Percentiles rank a stretch among this genome's conserved stretches.
These are phyloP conservation scores for Coleophoma eucalyptorum DNA, from an alignment of 2,329 filamentous ascomycete genomes.

Conservation along the genomic window DNA sequence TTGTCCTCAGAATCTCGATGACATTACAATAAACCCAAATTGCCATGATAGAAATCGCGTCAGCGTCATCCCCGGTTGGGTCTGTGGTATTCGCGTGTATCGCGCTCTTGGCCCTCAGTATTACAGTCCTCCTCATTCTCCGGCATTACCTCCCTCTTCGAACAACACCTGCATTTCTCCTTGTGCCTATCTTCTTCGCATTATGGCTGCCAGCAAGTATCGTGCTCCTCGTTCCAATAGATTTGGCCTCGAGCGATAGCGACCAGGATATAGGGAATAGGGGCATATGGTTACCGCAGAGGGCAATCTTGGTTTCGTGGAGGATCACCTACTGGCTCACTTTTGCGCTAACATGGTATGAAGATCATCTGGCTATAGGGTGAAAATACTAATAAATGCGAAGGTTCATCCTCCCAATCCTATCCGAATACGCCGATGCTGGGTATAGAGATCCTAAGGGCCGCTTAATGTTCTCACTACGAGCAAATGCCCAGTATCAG, in stretches of 20 bases:
- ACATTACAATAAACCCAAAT: neutral
- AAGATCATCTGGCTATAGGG: constrained; percentile 4
- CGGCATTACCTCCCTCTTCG: constrained; percentile 89
- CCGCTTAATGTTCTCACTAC: constrained; percentile 78
- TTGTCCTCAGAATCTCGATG: neutral
- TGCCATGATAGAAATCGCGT: constrained; percentile 29
- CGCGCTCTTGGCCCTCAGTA: constrained; percentile 69
- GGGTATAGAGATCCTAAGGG: constrained; percentile 85
- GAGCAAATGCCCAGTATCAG: constrained; percentile 86
- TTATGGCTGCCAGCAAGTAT: constrained; percentile 89
- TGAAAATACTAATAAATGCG: neutral
- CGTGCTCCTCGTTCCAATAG: constrained; percentile 89
- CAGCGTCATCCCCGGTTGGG: constrained; percentile 61
- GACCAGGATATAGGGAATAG: constrained; percentile 66
- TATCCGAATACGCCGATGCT: constrained; percentile 92
- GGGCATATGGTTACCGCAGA: constrained; percentile 83
- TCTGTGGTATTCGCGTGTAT: constrained; percentile 75
- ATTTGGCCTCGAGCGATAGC: constrained; percentile 81
- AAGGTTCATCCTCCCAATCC: constrained; percentile 85
- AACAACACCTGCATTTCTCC: constrained; percentile 83
- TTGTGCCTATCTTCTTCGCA: constrained; percentile 93
- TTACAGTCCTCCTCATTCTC: constrained; percentile 77
- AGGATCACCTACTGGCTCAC: constrained; percentile 96
- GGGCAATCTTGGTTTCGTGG: constrained; percentile 83
- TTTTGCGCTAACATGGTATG: constrained; percentile 87